These are phyloP conservation scores for Conticribra weissflogii DNA, from an alignment of 108 stramenopile genomes.

Conservation along the genomic window DNA sequence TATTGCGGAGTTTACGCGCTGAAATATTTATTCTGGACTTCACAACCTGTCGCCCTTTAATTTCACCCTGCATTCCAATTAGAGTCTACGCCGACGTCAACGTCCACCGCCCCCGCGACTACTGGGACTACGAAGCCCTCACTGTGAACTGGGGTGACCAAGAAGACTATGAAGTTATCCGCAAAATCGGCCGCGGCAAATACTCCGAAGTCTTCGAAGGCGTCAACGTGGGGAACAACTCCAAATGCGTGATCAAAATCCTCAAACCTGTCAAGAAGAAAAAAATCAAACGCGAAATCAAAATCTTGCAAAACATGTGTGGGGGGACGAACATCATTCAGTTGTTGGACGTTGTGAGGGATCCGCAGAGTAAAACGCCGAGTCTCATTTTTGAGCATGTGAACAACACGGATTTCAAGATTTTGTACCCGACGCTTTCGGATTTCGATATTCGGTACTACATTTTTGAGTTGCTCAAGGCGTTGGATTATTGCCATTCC, in stretches of 20 bases:
- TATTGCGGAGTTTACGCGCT: no score
- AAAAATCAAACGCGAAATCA: conserved; percentile 99
- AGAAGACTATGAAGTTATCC: conserved; percentile 98
- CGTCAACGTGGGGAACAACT: conserved; percentile 92
- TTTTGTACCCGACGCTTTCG: conserved; percentile 97
- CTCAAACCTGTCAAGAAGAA: conserved; percentile 99
- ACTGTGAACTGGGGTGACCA: conserved; percentile 99
- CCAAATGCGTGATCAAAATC: conserved; percentile 99
- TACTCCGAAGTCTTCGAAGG: conserved; percentile 99
- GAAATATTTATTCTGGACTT: not conserved
- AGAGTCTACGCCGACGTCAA: conserved; percentile 99
- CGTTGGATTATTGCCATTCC: conserved; percentile 99
- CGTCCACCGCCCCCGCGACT: conserved; percentile 95
- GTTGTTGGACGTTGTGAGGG: conserved; percentile 98
- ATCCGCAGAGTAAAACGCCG: conserved; percentile 99
- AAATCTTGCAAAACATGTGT: conserved; percentile 99
- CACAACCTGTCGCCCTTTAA: not conserved
- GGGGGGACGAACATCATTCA: conserved; percentile 99
- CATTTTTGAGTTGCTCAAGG: conserved; percentile 98
- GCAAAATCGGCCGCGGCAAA: conserved; percentile 99
- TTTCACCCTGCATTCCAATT: not conserved
- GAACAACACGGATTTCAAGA: conserved; percentile 99
- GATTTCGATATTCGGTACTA: conserved; percentile 99
- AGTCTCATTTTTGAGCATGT: conserved; percentile 99
- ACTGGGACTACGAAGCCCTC: conserved; percentile 99